These are phyloP conservation scores for Eutrema heterophyllum DNA, from an alignment of 345 rosid species.

Conservation along the genomic window DNA sequence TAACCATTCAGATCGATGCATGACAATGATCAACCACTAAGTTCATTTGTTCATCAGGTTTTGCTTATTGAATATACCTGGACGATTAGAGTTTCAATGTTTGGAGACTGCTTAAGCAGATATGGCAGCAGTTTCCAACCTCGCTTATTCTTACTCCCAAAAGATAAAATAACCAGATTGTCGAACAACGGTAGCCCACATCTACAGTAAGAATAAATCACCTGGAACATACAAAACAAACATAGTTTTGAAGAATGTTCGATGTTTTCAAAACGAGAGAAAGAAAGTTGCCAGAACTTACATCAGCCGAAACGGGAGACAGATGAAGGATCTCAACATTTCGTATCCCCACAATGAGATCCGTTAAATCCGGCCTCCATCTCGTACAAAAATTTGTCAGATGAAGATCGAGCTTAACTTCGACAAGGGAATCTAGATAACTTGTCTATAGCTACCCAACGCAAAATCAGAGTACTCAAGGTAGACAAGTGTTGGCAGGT, in stretches of 20 bases:
- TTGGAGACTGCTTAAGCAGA: constrained; percentile 8
- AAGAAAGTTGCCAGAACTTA: background rate
- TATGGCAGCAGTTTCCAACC: background rate
- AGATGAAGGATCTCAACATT: background rate
- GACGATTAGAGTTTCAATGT: constrained; percentile 7
- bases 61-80: background rate
- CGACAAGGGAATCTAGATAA: background rate
- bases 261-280: background rate
- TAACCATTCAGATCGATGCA: background rate
- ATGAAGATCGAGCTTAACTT: background rate
- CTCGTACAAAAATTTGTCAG: too few species aligned
- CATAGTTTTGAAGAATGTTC: background rate
- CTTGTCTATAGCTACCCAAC: background rate
- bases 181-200: background rate
- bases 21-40: background rate
- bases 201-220: background rate
- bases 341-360: background rate
- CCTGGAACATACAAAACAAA: background rate
- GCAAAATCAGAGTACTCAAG: background rate
- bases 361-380: background rate
- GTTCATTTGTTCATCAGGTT: too few species aligned
- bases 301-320: background rate
- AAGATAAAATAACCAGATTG: background rate
- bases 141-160: background rate
- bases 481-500: background rate